Conservation (phyloP, 2,329 filamentous ascomycete species). For the Helotiales sp. region DNA sequence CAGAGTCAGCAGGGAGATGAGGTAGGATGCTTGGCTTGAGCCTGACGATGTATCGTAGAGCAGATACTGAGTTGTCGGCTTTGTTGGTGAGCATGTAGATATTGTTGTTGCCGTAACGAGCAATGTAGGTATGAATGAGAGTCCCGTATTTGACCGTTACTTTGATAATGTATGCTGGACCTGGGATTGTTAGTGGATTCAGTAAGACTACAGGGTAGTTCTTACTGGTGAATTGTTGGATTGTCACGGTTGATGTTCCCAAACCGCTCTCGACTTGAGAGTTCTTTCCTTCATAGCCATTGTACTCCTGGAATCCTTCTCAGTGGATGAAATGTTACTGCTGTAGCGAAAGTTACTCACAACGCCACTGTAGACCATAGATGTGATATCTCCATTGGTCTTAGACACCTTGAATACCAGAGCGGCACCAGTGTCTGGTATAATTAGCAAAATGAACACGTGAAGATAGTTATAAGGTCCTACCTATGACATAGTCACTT, state of each 20-base stretch:
- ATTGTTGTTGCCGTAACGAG: slow-evolving; percentile 40
- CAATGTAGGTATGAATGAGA: slow-evolving; percentile 38
- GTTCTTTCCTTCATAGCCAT: slow-evolving; percentile 13
- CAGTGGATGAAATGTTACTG: not conserved
- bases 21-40: slow-evolving; percentile 8
- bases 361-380: slow-evolving; percentile 36
- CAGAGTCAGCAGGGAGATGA: slow-evolving; percentile 8
- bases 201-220: not conserved
- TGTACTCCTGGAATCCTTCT: not conserved
- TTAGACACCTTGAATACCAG: slow-evolving; percentile 39
- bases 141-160: slow-evolving; percentile 38
- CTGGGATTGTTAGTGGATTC: not conserved
- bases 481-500: slow-evolving; percentile 39
- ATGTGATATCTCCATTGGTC: slow-evolving; percentile 38
- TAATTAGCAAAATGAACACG: not conserved
- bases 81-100: slow-evolving; percentile 45
- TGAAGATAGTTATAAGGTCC: not conserved
- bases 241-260: slow-evolving; percentile 54
- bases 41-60: slow-evolving; percentile 15
- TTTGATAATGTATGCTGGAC: slow-evolving; percentile 36
- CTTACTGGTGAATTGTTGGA: slow-evolving; percentile 8
- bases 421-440: slow-evolving; percentile 33
- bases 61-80: slow-evolving; percentile 12
- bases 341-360: not conserved
- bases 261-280: slow-evolving; percentile 42